phyloP scores from a whole-genome alignment of 371 early-diverging fungal genomes.

The Blyttiomyces sp. region DNA sequence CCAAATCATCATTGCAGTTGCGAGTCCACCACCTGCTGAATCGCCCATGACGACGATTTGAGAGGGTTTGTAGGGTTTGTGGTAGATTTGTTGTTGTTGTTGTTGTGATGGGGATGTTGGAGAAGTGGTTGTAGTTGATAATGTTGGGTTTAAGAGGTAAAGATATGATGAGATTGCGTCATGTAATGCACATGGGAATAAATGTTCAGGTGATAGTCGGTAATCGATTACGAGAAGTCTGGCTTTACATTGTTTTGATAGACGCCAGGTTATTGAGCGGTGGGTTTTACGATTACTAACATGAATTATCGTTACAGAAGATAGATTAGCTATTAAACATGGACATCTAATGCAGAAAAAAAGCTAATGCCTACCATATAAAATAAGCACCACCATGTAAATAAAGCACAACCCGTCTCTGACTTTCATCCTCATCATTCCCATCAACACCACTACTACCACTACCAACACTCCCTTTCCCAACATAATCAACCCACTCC shows the following conservation, averaged over 20 bases:
- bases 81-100: constrained; percentile 53
- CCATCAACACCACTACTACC: too few species aligned
- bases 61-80: constrained; percentile 44
- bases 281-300: constrained; percentile 18
- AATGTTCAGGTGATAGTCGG: constrained; percentile 74
- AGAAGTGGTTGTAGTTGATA: constrained; percentile 36
- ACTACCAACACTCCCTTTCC: too few species aligned
- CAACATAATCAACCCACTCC: too few species aligned
- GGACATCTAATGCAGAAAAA: background rate
- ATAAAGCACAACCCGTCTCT: constrained; percentile 38
- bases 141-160: constrained; percentile 60
- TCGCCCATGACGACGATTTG: constrained; percentile 78
- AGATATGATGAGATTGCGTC: constrained; percentile 79
- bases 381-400: constrained; percentile 75
- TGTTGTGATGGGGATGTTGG: constrained; percentile 62
- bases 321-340: too few species aligned
- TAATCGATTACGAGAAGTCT: constrained; percentile 63
- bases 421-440: too few species aligned
- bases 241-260: constrained; percentile 35
- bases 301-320: background rate
- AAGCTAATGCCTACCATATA: constrained; percentile 36
- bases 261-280: constrained; percentile 34
- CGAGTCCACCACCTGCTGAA: constrained; percentile 63
- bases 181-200: constrained; percentile 79
- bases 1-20: constrained; percentile 26